Evolutionary conservation across 306 rosid genomes (phyloP).

Genomic region (Gastrolobium bilobum): DNA sequence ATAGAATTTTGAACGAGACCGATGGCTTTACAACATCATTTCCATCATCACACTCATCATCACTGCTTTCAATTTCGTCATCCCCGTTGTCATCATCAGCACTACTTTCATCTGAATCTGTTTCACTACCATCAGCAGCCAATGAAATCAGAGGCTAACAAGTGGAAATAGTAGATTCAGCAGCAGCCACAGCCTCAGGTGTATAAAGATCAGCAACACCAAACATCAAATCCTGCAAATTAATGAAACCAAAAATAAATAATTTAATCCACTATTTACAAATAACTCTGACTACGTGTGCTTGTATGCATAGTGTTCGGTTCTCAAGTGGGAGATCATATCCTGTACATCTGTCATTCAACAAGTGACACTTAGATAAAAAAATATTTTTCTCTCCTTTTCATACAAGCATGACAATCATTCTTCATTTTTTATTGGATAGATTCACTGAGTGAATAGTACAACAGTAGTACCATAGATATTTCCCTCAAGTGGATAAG

Average conservation of each 20-base stretch:
- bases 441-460: too few relatives aligned
- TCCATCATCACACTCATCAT: not conserved
- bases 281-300: not conserved
- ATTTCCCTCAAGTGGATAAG: too few relatives aligned
- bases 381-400: too few relatives aligned
- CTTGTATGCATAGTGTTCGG: too few relatives aligned
- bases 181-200: slow-evolving; percentile 92
- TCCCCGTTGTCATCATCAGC: slow-evolving; percentile 45
- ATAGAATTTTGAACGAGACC: slow-evolving; percentile 40
- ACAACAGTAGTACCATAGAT: too few relatives aligned
- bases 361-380: too few relatives aligned
- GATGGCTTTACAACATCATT: slow-evolving; percentile 33
- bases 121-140: slow-evolving; percentile 56
- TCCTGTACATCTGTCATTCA: too few relatives aligned
- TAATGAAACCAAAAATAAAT: slow-evolving; percentile 5
- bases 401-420: too few relatives aligned
- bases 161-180: slow-evolving; percentile 77
- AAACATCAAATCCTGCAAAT: slow-evolving; percentile 81
- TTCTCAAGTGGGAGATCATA: too few relatives aligned
- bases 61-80: slow-evolving; percentile 31
- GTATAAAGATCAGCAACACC: slow-evolving; percentile 91
- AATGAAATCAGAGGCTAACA: slow-evolving; percentile 64
- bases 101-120: slow-evolving; percentile 65
- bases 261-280: slow-evolving; percentile 14
- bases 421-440: too few relatives aligned